Evolutionary conservation across 495 filamentous ascomycete species (phyloP), one percentile per base, ranked within the genome.

Genomic region (Aspergillus mulundensis): DNA sequence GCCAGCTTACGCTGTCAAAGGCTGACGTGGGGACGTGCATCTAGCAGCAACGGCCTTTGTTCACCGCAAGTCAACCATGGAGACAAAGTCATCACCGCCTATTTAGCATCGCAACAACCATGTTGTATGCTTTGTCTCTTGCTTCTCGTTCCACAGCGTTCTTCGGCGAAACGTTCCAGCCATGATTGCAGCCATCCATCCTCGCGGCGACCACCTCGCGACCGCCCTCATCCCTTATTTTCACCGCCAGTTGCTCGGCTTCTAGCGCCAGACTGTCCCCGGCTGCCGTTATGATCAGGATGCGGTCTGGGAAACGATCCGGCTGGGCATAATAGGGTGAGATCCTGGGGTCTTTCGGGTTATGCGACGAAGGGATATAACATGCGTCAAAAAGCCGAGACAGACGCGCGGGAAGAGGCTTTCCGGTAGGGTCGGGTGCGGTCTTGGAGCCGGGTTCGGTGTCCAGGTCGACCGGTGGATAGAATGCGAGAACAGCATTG

Each of bases 201-300:
- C 71, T 63, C 54, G 67, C 52, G 23, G 60, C 55, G 44, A 75
- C 69, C 53, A 79, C 73, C 61, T 71, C 62, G 41, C 67, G 61
- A 0, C 64, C 68, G n/a, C 58, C 50, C 12, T 51, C 52, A 25
- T 64, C 21, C 32, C 59, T 45, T n/a, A 77, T 65, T 48, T 61
- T 70, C 32, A 57, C 52, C 1, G 71, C 76, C 30, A 80, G 55
- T 34, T 62, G 66, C 53, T 77, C 74, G 14, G 65, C 75, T 53
- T 80, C 78, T 0, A 25, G 55, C 28, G 71, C 74, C 18, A 76
- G 69, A 8, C 48, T 65, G 56, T 81, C 78, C 1, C 66, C 60
- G 24, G 67, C 71, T 7, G 68, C 71, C 7, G 76, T 79, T 49
- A 81, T 62, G 32, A 81, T 63, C 28, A 80, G 61, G 36, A 75